Conservation (phyloP, 2,329 filamentous ascomycete genomes). For the Emericellopsis atlantica region DNA sequence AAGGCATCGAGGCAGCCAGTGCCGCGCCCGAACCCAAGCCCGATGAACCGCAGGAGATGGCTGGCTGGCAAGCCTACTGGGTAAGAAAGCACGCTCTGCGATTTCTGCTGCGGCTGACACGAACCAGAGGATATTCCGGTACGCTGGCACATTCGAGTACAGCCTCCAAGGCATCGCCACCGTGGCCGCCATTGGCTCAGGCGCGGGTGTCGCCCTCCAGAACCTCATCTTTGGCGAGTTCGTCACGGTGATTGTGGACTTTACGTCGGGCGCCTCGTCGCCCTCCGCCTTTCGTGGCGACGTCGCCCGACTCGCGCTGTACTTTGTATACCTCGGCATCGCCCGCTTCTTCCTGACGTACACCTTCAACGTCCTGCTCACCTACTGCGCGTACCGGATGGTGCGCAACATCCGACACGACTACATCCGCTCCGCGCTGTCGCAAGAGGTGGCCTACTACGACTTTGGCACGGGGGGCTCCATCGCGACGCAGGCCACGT, state of each 20-base stretch:
- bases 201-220: slow-evolving; percentile 2
- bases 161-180: slow-evolving; percentile 9
- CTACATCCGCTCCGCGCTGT: slow-evolving; percentile 31
- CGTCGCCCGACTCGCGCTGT: slow-evolving; percentile 16
- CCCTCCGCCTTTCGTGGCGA: slow-evolving; percentile 15
- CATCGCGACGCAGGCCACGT: slow-evolving; percentile 23
- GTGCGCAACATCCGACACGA: slow-evolving; percentile 27
- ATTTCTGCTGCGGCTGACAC: background rate
- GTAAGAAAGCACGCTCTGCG: background rate
- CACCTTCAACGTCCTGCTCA: slow-evolving; percentile 2
- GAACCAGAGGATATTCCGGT: slow-evolving; percentile 10
- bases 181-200: slow-evolving; percentile 5
- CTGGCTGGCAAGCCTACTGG: slow-evolving; percentile 2
- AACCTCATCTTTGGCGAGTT: slow-evolving; percentile 4
- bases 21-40: background rate
- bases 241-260: slow-evolving; percentile 15
- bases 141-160: slow-evolving; percentile 8
- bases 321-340: slow-evolving; percentile 14
- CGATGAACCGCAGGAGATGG: background rate
- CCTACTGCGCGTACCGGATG: slow-evolving; percentile 10
- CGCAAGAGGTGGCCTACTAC: slow-evolving; percentile 31
- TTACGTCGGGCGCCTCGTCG: slow-evolving; percentile 11
- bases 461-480: slow-evolving; percentile 22
- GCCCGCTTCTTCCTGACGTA: slow-evolving; percentile 10
- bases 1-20: background rate